Conservation (phyloP, 306 rosid genomes). For the Acacia acuminata region DNA sequence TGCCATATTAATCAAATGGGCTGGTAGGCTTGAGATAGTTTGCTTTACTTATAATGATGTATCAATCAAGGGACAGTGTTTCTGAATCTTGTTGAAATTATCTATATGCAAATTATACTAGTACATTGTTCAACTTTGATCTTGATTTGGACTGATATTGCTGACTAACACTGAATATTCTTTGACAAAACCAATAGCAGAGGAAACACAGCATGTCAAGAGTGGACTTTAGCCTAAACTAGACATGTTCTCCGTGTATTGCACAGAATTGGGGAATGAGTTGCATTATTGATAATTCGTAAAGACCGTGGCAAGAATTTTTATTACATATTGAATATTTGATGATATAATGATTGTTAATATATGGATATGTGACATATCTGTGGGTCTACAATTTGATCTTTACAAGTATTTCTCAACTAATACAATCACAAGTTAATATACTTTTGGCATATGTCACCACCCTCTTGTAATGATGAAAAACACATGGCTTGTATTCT, state of each 20-base stretch:
- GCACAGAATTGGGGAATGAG: not conserved
- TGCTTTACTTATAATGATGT: not conserved
- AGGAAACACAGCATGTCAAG: not conserved
- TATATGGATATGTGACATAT: not conserved
- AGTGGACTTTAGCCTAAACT: not conserved
- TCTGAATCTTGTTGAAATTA: not conserved
- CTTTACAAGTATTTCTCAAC: not conserved
- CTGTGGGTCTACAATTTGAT: not conserved
- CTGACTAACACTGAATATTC: not conserved
- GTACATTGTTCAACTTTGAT: not conserved
- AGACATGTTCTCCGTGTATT: not conserved
- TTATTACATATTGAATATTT: not conserved
- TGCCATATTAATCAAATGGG: not conserved
- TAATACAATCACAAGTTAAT: not conserved
- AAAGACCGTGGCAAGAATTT: not conserved
- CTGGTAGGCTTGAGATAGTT: not conserved
- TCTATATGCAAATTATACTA: not conserved
- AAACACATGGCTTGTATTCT: constrained; percentile 21
- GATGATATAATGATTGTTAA: not conserved
- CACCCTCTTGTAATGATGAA: constrained; percentile 13
- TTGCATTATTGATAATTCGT: not conserved
- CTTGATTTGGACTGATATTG: constrained; percentile 20
- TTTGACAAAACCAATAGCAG: not conserved
- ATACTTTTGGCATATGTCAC: not conserved
- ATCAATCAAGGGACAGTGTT: constrained; percentile 1